Evolutionary conservation across 2,329 filamentous ascomycete species (phyloP).

Genomic region (Amauroascus niger): DNA sequence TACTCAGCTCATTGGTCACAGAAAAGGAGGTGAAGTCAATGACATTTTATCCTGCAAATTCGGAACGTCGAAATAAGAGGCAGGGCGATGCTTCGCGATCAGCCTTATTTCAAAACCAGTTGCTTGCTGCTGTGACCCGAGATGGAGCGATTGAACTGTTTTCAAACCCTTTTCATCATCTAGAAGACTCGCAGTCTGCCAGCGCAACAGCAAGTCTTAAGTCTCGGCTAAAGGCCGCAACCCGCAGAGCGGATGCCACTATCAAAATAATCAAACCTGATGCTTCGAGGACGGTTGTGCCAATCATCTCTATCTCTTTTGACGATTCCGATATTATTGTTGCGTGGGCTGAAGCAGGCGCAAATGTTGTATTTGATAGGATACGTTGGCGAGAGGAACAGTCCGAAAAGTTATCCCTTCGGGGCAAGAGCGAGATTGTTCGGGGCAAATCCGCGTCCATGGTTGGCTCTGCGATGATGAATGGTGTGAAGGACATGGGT

Average conservation of each 20-base stretch:
- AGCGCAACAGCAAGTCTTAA: slow-evolving; percentile 33
- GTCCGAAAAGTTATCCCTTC: slow-evolving; percentile 37
- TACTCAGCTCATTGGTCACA: slow-evolving; percentile 41
- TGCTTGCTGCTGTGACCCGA: slow-evolving; percentile 39
- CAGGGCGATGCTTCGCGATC: slow-evolving; percentile 13
- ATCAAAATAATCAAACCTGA: slow-evolving; percentile 39
- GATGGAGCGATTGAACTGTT: slow-evolving; percentile 44
- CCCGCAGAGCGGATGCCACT: slow-evolving; percentile 36
- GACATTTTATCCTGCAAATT: slow-evolving; percentile 28
- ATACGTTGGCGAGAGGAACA: slow-evolving; percentile 39
- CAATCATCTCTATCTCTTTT: slow-evolving; percentile 38
- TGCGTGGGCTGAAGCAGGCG: slow-evolving; percentile 42
- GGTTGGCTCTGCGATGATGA: slow-evolving; percentile 42
- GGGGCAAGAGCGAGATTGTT: slow-evolving; percentile 37
- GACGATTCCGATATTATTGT: slow-evolving; percentile 39
- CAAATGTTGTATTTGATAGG: slow-evolving; percentile 43
- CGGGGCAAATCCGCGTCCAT: slow-evolving; percentile 36
- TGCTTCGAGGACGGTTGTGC: slow-evolving; percentile 31
- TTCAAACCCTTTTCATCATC: slow-evolving; percentile 37
- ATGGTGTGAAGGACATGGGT: slow-evolving; percentile 43
- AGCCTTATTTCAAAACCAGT: slow-evolving; percentile 28
- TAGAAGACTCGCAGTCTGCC: slow-evolving; percentile 21
- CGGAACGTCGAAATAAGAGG: slow-evolving; percentile 14
- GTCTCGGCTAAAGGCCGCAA: slow-evolving; percentile 38
- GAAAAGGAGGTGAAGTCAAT: slow-evolving; percentile 38